A percentile compares a stretch with the other conserved stretches of the same genome.
Conservation (phyloP, 2,329 filamentous ascomycete species). For the Colletotrichum sp. region DNA sequence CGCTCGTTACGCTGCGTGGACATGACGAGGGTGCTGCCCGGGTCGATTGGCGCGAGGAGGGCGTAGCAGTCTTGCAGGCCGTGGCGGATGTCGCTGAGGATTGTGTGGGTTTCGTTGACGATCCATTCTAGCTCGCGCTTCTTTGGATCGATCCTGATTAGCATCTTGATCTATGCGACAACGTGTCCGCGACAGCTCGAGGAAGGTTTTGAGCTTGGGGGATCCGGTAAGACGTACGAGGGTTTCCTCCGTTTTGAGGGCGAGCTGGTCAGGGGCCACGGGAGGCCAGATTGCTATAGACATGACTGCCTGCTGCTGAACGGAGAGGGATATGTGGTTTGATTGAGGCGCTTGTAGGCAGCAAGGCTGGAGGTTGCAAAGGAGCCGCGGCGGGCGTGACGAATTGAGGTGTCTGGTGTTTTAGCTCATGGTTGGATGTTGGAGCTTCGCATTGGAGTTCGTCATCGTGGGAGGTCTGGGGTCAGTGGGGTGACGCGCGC, state of each 20-base stretch:
- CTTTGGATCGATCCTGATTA: slow-evolving; percentile 38
- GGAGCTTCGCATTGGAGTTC: not conserved
- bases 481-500: not conserved
- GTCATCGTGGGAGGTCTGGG: slow-evolving; percentile 10
- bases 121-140: slow-evolving; percentile 62
- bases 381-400: slow-evolving; percentile 8
- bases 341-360: not conserved
- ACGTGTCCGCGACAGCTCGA: not conserved
- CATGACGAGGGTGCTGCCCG: slow-evolving; percentile 87
- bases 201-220: no score
- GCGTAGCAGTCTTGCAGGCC: slow-evolving; percentile 89
- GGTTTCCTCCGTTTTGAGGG: slow-evolving; percentile 52
- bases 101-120: slow-evolving; percentile 51
- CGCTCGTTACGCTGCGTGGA: slow-evolving; percentile 86
- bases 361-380: not conserved
- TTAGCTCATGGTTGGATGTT: slow-evolving; percentile 9
- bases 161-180: slow-evolving; percentile 23
- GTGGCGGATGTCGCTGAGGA: slow-evolving; percentile 56
- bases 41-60: slow-evolving; percentile 82
- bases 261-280: slow-evolving; percentile 55
- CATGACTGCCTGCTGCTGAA: slow-evolving; percentile 40
- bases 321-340: not conserved
- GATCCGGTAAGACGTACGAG: slow-evolving; percentile 46
- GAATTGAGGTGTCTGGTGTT: not conserved
- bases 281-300: slow-evolving; percentile 65